phyloP scores from a whole-genome alignment of 805 yeast genomes.

The Saccharomycopsis malanga region DNA sequence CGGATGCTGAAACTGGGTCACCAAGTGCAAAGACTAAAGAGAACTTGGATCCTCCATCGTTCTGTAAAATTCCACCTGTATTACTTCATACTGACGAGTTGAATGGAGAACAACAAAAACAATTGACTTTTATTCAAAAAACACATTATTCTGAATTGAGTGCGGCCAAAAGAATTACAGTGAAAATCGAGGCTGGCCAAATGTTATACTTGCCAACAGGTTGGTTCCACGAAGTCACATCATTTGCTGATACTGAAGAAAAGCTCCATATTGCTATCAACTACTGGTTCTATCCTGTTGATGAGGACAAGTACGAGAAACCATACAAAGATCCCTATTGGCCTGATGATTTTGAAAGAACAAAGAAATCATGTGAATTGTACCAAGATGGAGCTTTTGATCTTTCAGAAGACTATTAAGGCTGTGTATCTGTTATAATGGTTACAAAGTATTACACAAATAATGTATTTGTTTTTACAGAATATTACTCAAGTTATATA shows the following conservation, averaged over 20 bases:
- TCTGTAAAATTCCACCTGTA: constrained; percentile 56
- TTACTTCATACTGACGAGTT: constrained; percentile 52
- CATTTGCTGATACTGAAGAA: constrained; percentile 37
- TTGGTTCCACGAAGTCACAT: constrained; percentile 72
- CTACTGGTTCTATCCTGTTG: constrained; percentile 72
- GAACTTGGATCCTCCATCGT: constrained; percentile 58
- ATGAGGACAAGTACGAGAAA: constrained; percentile 27
- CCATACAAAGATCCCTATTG: constrained; percentile 48
- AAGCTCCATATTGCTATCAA: constrained; percentile 56
- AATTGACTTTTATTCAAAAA: constrained; percentile 33
- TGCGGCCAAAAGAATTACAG: constrained; percentile 35
- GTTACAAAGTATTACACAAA: too few species aligned
- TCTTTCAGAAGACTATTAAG: neutral
- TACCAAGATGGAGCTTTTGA: constrained; percentile 9
- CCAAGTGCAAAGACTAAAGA: constrained; percentile 21
- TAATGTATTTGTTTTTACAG: too few species aligned
- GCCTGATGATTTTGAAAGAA: constrained; percentile 44
- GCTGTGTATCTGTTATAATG: neutral
- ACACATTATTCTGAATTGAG: constrained; percentile 43
- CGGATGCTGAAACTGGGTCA: constrained; percentile 32
- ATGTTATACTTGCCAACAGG: constrained; percentile 70
- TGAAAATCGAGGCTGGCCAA: constrained; percentile 52
- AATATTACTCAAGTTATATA: too few species aligned
- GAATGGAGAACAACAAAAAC: constrained; percentile 25
- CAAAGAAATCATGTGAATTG: constrained; percentile 30